Conservation (phyloP, 345 rosid species). For the Camelina laxa region DNA sequence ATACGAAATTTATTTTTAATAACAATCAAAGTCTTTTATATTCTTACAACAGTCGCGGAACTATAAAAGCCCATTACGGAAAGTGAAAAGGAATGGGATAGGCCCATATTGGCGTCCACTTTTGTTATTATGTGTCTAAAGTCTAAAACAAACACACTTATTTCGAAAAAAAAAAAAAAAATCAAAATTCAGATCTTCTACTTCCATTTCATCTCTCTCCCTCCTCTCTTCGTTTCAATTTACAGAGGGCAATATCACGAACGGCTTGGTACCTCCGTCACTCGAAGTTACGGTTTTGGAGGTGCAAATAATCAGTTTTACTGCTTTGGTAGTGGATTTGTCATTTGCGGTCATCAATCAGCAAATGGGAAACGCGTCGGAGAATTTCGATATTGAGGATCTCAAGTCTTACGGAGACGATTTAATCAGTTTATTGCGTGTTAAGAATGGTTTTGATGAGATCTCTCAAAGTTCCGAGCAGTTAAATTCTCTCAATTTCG, state of each 20-base stretch:
- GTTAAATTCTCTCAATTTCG: constrained; percentile 50
- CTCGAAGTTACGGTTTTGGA: constrained; percentile 8
- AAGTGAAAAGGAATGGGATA: constrained; percentile 1
- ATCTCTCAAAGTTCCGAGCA: constrained; percentile 55
- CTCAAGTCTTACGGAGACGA: constrained; percentile 63
- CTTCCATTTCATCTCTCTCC: neutral
- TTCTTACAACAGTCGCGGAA: too few relatives aligned
- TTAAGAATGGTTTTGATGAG: constrained; percentile 45
- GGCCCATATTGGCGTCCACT: constrained; percentile 1
- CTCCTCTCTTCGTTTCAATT: neutral
- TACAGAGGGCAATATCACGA: neutral
- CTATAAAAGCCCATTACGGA: constrained; percentile 13
- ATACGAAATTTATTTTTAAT: too few relatives aligned
- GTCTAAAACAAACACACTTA: too few relatives aligned
- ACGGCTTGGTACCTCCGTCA: neutral
- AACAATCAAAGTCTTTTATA: too few relatives aligned
- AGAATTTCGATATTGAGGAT: constrained; percentile 54
- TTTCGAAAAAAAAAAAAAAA: too few relatives aligned
- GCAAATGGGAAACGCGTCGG: constrained; percentile 58
- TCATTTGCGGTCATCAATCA: constrained; percentile 5
- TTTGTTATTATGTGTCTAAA: too few relatives aligned
- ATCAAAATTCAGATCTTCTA: neutral
- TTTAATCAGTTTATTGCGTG: constrained; percentile 57
- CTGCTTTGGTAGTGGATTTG: constrained; percentile 12
- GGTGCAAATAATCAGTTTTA: constrained; percentile 15